Percentiles rank a stretch among this genome's conserved stretches.
Conservation (phyloP, 225 moss, liverwort and hornwort genomes). For the Pseudoscleropodium purum region DNA sequence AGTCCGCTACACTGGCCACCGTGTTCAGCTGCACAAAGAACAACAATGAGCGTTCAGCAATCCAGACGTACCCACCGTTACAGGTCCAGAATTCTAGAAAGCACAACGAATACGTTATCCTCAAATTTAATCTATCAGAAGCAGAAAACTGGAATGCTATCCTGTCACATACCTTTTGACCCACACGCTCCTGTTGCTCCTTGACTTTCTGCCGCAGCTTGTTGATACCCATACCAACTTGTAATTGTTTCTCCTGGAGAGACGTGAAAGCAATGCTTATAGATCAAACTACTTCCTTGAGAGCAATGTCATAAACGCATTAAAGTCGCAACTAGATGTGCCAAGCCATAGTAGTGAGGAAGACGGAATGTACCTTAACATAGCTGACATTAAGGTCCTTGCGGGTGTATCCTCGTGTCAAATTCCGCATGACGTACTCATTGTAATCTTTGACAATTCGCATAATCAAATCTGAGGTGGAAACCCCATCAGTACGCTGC, state of each 20-base stretch:
- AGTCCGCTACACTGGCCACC: slow-evolving; percentile 84
- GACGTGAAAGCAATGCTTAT: not conserved
- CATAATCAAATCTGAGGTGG: slow-evolving; percentile 97
- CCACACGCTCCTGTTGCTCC: slow-evolving; percentile 98
- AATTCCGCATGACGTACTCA: slow-evolving; percentile 90
- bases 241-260: slow-evolving; percentile 85
- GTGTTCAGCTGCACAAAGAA: slow-evolving; percentile 56
- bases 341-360: not conserved
- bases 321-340: not conserved
- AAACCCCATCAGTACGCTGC: slow-evolving; percentile 87
- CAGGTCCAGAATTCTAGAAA: not conserved
- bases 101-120: not conserved
- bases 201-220: slow-evolving; percentile 97
- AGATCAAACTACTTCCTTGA: not conserved
- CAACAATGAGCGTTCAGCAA: not conserved
- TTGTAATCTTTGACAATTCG: slow-evolving; percentile 99
- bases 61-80: not conserved
- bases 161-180: slow-evolving; percentile 58
- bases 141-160: not conserved
- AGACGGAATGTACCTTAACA: slow-evolving; percentile 58
- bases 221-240: slow-evolving; percentile 91
- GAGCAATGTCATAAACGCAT: not conserved
- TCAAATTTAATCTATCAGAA: not conserved
- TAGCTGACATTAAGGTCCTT: slow-evolving; percentile 98
- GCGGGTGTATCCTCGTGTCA: slow-evolving; percentile 91